Base-by-base conservation (phyloP, 371 early-diverging fungal species). In the Mortierella sp. region DNA sequence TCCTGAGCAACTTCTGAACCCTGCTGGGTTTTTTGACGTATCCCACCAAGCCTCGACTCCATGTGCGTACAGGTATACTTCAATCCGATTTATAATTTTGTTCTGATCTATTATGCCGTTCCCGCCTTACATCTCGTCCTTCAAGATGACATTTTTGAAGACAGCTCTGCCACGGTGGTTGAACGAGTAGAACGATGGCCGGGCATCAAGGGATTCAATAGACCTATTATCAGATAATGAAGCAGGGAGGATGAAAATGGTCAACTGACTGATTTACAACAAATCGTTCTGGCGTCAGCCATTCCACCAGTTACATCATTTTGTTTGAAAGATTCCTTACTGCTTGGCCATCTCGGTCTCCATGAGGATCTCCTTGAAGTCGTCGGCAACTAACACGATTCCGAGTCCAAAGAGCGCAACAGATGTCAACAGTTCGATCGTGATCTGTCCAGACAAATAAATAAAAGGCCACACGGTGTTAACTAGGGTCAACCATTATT, bases 161-260 rank as follows among this genome's bases (percentile, higher is more conserved):
- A 89, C 80, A 56, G 84, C 81, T 55, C 94, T 90, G 38, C 90
- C 88, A 41, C 90, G 88, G 87, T 93, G 92, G 83, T 94, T 90
- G 77, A 94, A 94, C 44, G 91, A 87, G 38, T 91, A 89, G 87
- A 94, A 94, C 0, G 92, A 92, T 60, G 93, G 92, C 41, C 89
- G 90, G n/a, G 92, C 91, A 76, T 94, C 94, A 44, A 93, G 79
- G 72, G 91, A 90, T 70, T 93, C 94, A 72, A 94, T 93, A 1
- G 92, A 92, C 82, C 94, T 94, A 89, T 51, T 29, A 54, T 21
- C 18, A 46, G 21, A 24, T 35, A 43, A 54, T 14, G 48, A 46
- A 46, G 12, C 14, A 32, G 63, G 44, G 71, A 58, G 49, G 71
- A 58, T 38, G 44, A 43, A 38, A 24, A 63, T 4, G 11, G 4